Conservation (phyloP, 192 early-diverging fungal genomes). For the Coemansia sp. region DNA sequence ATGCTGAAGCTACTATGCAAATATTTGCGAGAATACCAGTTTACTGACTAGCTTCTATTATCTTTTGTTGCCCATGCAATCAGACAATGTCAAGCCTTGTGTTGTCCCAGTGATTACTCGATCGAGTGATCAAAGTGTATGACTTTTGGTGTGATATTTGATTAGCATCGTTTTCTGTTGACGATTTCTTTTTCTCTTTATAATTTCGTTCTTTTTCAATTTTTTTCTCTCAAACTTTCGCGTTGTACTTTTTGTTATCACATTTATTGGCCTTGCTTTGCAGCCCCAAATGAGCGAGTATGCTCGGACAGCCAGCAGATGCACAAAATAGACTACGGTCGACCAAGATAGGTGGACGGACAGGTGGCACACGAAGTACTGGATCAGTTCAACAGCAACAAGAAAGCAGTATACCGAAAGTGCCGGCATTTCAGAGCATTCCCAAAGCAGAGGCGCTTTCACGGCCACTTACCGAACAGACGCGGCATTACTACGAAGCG, state of each 20-base stretch:
- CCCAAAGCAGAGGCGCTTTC: neutral
- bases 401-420: neutral
- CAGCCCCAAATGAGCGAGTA: constrained; percentile 1
- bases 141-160: neutral
- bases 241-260: neutral
- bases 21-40: too few species aligned
- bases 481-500: constrained; percentile 38
- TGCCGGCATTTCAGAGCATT: neutral
- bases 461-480: constrained; percentile 37
- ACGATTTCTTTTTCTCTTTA: neutral
- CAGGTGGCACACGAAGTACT: constrained; percentile 8
- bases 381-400: neutral
- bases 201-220: neutral
- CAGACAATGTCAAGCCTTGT: neutral
- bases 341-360: neutral
- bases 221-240: neutral
- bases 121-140: neutral
- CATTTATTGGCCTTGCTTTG: neutral
- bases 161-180: neutral
- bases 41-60: too few species aligned
- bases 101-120: neutral
- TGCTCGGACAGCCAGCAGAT: constrained; percentile 27
- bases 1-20: too few species aligned
- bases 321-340: constrained; percentile 21
- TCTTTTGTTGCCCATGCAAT: too few species aligned